These are phyloP conservation scores for Paraconiothyrium brasiliense DNA, from an alignment of 2,329 filamentous ascomycete species.

Conservation along the genomic window DNA sequence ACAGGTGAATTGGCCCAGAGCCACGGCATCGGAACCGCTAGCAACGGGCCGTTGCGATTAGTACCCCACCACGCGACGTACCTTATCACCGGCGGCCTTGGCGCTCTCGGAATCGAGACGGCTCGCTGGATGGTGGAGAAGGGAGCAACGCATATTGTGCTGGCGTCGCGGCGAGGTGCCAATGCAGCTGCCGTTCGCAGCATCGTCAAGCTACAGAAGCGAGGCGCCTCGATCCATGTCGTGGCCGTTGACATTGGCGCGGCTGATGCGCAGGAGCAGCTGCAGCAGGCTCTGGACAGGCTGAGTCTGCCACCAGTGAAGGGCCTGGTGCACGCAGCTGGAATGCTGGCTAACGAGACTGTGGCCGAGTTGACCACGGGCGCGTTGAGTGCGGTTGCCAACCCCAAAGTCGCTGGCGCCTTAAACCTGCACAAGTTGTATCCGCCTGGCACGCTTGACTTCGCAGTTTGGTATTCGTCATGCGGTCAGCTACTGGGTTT, in stretches of 20 bases:
- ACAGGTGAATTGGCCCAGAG: conserved; percentile 21
- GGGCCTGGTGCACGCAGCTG: conserved; percentile 55
- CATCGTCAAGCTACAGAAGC: conserved; percentile 27
- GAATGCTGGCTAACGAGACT: conserved; percentile 49
- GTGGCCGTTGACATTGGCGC: conserved; percentile 49
- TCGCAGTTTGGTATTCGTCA: conserved; percentile 35
- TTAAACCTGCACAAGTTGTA: conserved; percentile 35
- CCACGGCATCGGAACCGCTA: conserved; percentile 56
- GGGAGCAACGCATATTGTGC: conserved; percentile 45
- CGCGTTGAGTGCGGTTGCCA: conserved; percentile 43
- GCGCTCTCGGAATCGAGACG: conserved; percentile 53
- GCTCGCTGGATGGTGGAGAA: conserved; percentile 48
- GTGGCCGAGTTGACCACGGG: conserved; percentile 41
- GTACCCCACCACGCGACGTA: conserved; percentile 36
- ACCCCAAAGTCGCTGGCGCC: conserved; percentile 40
- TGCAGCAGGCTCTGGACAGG: conserved; percentile 36
- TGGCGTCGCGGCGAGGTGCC: conserved; percentile 49
- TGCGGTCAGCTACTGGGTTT: conserved; percentile 33
- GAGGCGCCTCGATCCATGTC: conserved; percentile 43
- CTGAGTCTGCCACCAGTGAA: conserved; percentile 51
- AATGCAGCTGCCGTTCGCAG: conserved; percentile 17
- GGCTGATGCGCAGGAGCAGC: conserved; percentile 25
- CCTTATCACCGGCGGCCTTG: conserved; percentile 54
- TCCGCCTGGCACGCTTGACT: conserved; percentile 38
- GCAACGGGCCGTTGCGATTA: conserved; percentile 44